These are phyloP conservation scores for Sideroxylon spinosum DNA, from an alignment of 179 eudicot species.

Conservation along the genomic window DNA sequence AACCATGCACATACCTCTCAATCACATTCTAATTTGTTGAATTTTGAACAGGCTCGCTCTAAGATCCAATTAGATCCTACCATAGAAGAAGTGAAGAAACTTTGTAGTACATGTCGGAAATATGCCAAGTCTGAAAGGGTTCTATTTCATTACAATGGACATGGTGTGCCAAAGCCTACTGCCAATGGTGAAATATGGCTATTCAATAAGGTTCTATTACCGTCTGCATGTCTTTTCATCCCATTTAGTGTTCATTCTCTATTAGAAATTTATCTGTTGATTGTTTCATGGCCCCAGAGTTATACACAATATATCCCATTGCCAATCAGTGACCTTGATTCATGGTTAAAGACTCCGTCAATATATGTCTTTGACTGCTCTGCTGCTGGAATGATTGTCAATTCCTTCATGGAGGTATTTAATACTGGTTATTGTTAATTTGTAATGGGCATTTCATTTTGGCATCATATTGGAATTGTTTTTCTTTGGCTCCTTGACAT, in stretches of 20 bases:
- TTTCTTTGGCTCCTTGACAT: not conserved
- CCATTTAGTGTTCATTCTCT: constrained; percentile 3
- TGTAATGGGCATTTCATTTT: not conserved
- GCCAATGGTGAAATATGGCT: constrained; percentile 93
- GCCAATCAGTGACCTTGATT: constrained; percentile 84
- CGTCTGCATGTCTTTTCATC: constrained; percentile 3
- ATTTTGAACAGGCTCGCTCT: constrained; percentile 67
- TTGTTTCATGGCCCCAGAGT: constrained; percentile 46
- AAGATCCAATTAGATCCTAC: constrained; percentile 83
- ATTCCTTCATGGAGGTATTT: constrained; percentile 81
- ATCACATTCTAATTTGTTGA: no score
- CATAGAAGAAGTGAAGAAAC: constrained; percentile 93
- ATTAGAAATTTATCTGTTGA: constrained; percentile 1
- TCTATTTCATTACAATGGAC: constrained; percentile 96
- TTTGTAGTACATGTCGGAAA: constrained; percentile 80
- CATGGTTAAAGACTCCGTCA: constrained; percentile 95
- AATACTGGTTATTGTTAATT: not conserved
- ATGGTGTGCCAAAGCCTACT: constrained; percentile 98
- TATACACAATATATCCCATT: constrained; percentile 95
- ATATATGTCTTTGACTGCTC: constrained; percentile 98
- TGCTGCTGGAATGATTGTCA: constrained; percentile 93
- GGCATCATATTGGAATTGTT: not conserved
- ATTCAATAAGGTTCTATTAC: constrained; percentile 60
- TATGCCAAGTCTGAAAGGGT: constrained; percentile 91
- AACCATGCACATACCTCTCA: no score